Evolutionary conservation across 768 basidiomycete genomes (phyloP), one percentile per base, ranked within the genome.

Genomic region (Neoboletus magnificus): DNA sequence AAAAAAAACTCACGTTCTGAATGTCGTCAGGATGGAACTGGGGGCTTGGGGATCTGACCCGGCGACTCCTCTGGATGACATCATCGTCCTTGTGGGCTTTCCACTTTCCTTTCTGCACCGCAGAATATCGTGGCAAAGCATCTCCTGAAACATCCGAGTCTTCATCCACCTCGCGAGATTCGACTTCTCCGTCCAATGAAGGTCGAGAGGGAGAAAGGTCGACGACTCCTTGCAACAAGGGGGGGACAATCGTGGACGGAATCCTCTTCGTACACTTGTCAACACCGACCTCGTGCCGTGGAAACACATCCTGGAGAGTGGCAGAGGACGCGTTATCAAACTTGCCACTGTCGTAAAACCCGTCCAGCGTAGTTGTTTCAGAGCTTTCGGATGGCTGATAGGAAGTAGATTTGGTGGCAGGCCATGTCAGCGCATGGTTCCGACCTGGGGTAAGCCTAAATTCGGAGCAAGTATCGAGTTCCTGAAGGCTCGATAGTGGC

Each of bases 71-170:
- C 10, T 18, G 15, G 22, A 48, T 30, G 44, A 41, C n/a, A 15
- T 49, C 45, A n/a, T 50, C 39, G 22, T 48, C 33, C 25, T n/a
- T 16, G 7, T 1, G 27, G 27, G 18, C 35, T 20, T 48, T 66
- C 52, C 57, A 52, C 27, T 70, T 59, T 39, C 44, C 66, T 25
- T 70, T 62, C 36, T 59, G 43, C 9, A 3, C 23, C 15, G 35
- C 25, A 36, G 59, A 53, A n/a, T 52, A 62, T 32, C 47, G 53
- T 43, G 53, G 25, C 3, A 48, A 18, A 15, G 1, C 27, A 23
- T 43, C 44, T 10, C 18, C 46, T 3, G 36, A 9, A 39, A 33
- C 9, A 32, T 29, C 27, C 22, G 41, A 10, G 4, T 47, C 32
- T 27, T 48, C 36, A 4, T 55, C 48, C 22, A 22, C 49, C 9